These are phyloP conservation scores for Pichia sp. DNA, from an alignment of 1,139 yeast species.

Conservation along the genomic window DNA sequence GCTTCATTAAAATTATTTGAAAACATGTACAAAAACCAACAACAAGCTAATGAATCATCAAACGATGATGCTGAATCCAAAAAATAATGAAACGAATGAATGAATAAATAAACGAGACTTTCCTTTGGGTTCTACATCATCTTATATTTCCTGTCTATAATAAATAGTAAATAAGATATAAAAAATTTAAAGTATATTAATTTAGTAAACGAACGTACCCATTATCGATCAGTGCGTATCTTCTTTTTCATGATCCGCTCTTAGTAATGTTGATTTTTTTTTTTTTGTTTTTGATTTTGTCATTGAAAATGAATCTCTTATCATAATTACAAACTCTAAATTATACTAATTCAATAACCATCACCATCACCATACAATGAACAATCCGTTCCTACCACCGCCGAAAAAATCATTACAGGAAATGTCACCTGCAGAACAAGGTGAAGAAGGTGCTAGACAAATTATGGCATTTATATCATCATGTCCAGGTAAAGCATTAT, in stretches of 20 bases:
- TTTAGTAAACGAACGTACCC: no score
- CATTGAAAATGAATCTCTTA: no score
- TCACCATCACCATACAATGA: slow-evolving; percentile 15
- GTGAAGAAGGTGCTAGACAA: slow-evolving; percentile 81
- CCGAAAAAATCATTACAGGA: slow-evolving; percentile 46
- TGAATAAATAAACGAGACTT: no score
- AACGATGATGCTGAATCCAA: slow-evolving; percentile 13
- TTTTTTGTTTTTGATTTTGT: no score
- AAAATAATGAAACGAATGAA: slow-evolving; percentile 4
- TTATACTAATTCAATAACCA: background rate
- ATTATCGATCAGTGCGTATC: no score
- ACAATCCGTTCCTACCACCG: slow-evolving; percentile 29
- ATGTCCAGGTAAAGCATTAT: slow-evolving; percentile 88
- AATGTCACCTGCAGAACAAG: slow-evolving; percentile 89
- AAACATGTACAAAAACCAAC: slow-evolving; percentile 84
- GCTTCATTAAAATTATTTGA: slow-evolving; percentile 91
- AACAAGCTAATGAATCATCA: slow-evolving; percentile 14
- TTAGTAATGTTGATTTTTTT: no score
- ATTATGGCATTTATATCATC: slow-evolving; percentile 83
- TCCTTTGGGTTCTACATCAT: no score
- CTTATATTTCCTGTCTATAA: slow-evolving; percentile 1
- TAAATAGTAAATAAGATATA: no score
- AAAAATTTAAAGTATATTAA: no score
- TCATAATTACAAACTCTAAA: no score
- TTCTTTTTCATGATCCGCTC: no score